Base-by-base conservation (phyloP, 352 stramenopile species). In the Phytophthora aleatoria region DNA sequence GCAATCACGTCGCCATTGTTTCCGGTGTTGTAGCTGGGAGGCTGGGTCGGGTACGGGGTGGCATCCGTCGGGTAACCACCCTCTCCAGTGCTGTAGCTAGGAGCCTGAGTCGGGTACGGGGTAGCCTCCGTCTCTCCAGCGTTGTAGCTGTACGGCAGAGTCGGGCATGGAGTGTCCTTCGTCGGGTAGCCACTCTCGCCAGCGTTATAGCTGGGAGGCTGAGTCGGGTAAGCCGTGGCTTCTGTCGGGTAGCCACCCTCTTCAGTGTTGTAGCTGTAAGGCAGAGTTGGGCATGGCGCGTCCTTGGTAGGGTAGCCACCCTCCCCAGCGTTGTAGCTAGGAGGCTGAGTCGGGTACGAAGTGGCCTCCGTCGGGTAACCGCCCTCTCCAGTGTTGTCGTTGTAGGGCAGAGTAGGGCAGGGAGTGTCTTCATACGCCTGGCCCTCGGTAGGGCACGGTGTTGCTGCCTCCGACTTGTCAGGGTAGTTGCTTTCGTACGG, bases 11-110 rank as follows among this genome's bases (percentile, higher is more conserved):
- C 20, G 20, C 44, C 53, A 15, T 69, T 54, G n/a, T 13, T 16
- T 27, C 31, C 36, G 6, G n/a, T 41, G 12, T 57, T 31, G 35
- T 59, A 61, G 2, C 10, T 51, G 47, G 59, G 60, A 35, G 53
- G 47, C n/a, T 42, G 48, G 3, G 48, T 60, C 11, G 55, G 45
- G 31, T 33, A 68, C 10, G 61, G 62, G 24, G 61, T 69, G 30
- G 42, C 47, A 15, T 62, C 35, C 13, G 39, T 28, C n/a, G 42
- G 5, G 16, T 60, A 60, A 5, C 38, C 36, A 9, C 36, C 61
- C 15, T 53, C 41, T 12, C 39, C 48, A 16, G 30, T 5, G 1
- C 30, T 24, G 47, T 66, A 56, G 43, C 33, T 38, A 9, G 33
- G 33, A 41, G 52, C 35, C 10, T 45, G 47, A 2, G 47, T 59